A percentile compares a stretch with the other conserved stretches of the same genome.
Conservation (phyloP, 176 grass and related monocot genomes). For the Oryza nivara region DNA sequence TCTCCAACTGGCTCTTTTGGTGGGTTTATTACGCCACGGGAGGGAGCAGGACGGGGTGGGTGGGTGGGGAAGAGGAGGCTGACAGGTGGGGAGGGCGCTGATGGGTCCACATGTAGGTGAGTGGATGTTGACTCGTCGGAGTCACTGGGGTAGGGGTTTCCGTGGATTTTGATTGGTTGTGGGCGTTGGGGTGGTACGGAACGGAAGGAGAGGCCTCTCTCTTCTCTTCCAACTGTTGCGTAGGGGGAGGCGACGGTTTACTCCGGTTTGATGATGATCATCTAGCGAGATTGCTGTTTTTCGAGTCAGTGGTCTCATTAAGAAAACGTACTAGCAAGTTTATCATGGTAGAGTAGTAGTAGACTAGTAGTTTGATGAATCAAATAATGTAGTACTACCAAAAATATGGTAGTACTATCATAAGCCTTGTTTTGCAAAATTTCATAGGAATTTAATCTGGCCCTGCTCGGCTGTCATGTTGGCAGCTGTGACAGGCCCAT, state of each 20-base stretch:
- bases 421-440: too few species aligned
- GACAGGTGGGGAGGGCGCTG: neutral
- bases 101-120: slow-evolving; percentile 23
- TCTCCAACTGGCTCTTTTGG: slow-evolving; percentile 16
- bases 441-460: neutral
- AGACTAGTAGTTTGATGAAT: too few species aligned
- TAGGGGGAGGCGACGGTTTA: slow-evolving; percentile 1
- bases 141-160: neutral
- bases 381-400: too few species aligned
- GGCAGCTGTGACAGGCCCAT: too few species aligned
- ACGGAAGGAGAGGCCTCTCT: neutral
- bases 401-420: too few species aligned
- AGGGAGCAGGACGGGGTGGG: neutral
- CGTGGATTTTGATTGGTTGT: slow-evolving; percentile 16
- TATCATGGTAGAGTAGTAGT: neutral
- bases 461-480: too few species aligned
- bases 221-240: slow-evolving; percentile 12
- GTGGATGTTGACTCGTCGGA: slow-evolving; percentile 23
- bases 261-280: neutral
- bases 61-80: neutral
- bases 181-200: neutral
- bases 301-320: neutral
- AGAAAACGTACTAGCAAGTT: neutral
- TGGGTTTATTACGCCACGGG: slow-evolving; percentile 13
- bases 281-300: neutral